Conservation (phyloP, 2,329 filamentous ascomycete genomes). For the Atkinsonella texensis region DNA sequence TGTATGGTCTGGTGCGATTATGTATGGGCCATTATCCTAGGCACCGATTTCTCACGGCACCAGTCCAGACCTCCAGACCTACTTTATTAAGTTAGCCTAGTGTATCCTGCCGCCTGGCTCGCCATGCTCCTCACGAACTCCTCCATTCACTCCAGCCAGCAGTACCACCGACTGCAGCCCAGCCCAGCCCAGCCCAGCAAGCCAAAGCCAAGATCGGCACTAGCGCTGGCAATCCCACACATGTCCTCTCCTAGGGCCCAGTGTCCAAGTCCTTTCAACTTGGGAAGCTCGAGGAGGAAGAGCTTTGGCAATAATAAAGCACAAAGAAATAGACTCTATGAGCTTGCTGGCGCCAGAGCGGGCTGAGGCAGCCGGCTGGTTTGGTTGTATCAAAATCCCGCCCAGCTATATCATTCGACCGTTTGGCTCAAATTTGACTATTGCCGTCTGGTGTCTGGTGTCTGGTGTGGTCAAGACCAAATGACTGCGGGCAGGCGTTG, state of each 20-base stretch:
- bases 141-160: neutral
- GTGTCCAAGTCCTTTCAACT: neutral
- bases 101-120: neutral
- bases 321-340: neutral
- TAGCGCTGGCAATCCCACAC: neutral
- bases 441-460: too few relatives aligned
- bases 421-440: too few relatives aligned
- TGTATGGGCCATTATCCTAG: neutral
- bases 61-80: too few relatives aligned
- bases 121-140: neutral
- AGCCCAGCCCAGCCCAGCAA: neutral
- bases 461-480: neutral
- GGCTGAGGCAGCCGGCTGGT: too few relatives aligned
- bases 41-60: too few relatives aligned
- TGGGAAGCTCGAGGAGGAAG: too few relatives aligned
- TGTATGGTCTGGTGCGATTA: too few relatives aligned
- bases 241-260: neutral
- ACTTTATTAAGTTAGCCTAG: too few relatives aligned
- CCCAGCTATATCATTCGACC: too few relatives aligned
- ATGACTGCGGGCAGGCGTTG: neutral
- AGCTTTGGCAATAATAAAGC: neutral
- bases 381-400: too few relatives aligned
- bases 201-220: neutral
- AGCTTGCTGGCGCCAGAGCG: too few relatives aligned
- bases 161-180: neutral